phyloP scores from a whole-genome alignment of 2,329 filamentous ascomycete species.

The Cladobotryum protrusum region DNA sequence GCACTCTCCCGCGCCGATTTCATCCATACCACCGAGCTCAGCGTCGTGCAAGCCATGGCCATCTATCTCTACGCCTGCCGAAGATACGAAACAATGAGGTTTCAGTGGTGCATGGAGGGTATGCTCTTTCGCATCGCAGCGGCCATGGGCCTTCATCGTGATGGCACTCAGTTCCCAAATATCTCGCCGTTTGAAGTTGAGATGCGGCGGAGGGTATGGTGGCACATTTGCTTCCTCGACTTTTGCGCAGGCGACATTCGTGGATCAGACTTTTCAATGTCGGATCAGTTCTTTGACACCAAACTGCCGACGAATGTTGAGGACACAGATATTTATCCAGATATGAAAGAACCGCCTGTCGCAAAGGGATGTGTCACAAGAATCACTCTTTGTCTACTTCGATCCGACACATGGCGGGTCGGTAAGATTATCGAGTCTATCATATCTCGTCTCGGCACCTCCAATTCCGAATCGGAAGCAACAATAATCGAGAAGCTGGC shows the following conservation, averaged over 20 bases:
- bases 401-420: too few species aligned
- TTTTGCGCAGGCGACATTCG: conserved; percentile 51
- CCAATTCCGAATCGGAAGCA: too few species aligned
- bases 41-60: conserved; percentile 20
- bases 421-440: too few species aligned
- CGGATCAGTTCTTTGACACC: conserved; percentile 49
- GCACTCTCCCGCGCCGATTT: conserved; percentile 20
- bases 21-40: conserved; percentile 17
- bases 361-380: too few species aligned
- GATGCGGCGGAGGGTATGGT: conserved; percentile 63
- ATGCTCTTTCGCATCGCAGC: conserved; percentile 20
- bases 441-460: too few species aligned
- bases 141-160: conserved; percentile 15
- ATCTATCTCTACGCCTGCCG: conserved; percentile 21
- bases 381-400: too few species aligned
- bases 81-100: conserved; percentile 13
- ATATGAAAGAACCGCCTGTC: conserved; percentile 37
- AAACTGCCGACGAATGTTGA: conserved; percentile 52
- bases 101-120: conserved; percentile 21
- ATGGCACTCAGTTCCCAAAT: conserved; percentile 1
- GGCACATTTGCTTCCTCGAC: conserved; percentile 55
- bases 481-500: too few species aligned
- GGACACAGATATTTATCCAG: conserved; percentile 51
- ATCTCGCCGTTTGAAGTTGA: conserved; percentile 55
- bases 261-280: conserved; percentile 47